Base-by-base conservation (phyloP, 352 stramenopile genomes). In the Phytophthora boehmeriae region DNA sequence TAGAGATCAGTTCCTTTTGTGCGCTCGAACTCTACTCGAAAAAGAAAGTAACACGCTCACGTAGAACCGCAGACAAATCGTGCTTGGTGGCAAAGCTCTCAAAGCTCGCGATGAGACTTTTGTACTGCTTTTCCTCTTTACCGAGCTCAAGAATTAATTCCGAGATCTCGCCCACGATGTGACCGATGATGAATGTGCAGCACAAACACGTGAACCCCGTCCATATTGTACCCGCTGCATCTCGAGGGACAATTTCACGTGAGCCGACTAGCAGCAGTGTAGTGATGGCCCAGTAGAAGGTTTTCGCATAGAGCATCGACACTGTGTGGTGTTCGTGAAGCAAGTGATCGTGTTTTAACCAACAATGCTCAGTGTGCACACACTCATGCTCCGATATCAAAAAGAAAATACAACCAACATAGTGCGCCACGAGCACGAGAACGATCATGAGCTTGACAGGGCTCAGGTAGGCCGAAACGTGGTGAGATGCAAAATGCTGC, bases 131-230 rank as follows among this genome's bases (percentile, higher is more conserved):
- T 8, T 75, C 80, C 2, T 79, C 65, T 42, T 83, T 85, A 50
- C 86, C 79, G 25, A 90, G 67, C 23, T 89, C 71, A 8, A 89
- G 66, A 50, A 90, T 86, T 25, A 90, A 70, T 16, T 88, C 80
- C 9, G 81, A 89, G 1, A 90, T 67, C 54, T 88, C 79, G 8
- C 81, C 81, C n/a, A 90, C 68, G 16, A 90, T 87, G 54, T 89
- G 79, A 0, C 81, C 80, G 25, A 90, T 78, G 32, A 90, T 73
- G 47, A 90, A 90, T 16, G 79, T 82, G 38, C 81, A 88, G 43
- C 72, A 85, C 17, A 90, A 65, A 34, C 79, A 89, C 22, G 75
- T 83, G 0, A 76, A 25, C 0, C 70, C 72, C 4, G 81, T 79
- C 60, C 80, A 90, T 8, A 88, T 45, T 10, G 81, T 89, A 1